Conservation (phyloP, 2,329 filamentous ascomycete species). For the Beauveria australis region DNA sequence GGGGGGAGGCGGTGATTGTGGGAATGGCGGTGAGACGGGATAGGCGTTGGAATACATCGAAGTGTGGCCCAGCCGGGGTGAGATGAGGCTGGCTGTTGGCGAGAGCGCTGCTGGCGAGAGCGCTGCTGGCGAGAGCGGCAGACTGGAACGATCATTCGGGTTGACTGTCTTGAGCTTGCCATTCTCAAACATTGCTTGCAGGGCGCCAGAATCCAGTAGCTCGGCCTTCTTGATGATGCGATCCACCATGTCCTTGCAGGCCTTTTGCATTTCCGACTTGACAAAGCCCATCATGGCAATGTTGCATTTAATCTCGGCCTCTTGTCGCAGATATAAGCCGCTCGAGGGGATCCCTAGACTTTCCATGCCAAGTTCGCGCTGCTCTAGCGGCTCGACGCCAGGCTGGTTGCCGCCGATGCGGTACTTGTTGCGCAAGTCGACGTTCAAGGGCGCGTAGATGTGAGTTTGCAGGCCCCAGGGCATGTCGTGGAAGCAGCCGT, state of each 20-base stretch:
- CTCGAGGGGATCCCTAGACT: slow-evolving; percentile 52
- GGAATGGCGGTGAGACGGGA: neutral
- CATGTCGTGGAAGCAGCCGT: slow-evolving; percentile 64
- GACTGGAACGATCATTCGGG: slow-evolving; percentile 39
- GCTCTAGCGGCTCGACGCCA: slow-evolving; percentile 53
- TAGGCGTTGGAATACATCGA: slow-evolving; percentile 1
- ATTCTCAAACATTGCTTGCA: slow-evolving; percentile 60
- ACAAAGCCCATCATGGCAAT: slow-evolving; percentile 57
- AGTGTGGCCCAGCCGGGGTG: neutral
- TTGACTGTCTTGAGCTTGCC: slow-evolving; percentile 54
- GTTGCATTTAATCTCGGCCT: slow-evolving; percentile 64
- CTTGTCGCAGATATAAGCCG: slow-evolving; percentile 60
- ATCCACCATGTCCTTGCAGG: slow-evolving; percentile 57
- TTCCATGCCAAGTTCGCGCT: slow-evolving; percentile 52
- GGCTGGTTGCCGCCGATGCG: slow-evolving; percentile 61
- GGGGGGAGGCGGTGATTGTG: neutral
- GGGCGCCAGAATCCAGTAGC: slow-evolving; percentile 55
- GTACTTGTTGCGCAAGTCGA: slow-evolving; percentile 62
- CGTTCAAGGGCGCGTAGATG: slow-evolving; percentile 58
- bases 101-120: neutral
- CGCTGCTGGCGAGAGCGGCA: neutral
- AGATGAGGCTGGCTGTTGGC: neutral
- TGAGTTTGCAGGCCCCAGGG: slow-evolving; percentile 65
- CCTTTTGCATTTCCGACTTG: slow-evolving; percentile 57
- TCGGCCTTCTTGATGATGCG: slow-evolving; percentile 65